Conservation (phyloP, 139 green algal species). For the Tetratostichococcus sp. region DNA sequence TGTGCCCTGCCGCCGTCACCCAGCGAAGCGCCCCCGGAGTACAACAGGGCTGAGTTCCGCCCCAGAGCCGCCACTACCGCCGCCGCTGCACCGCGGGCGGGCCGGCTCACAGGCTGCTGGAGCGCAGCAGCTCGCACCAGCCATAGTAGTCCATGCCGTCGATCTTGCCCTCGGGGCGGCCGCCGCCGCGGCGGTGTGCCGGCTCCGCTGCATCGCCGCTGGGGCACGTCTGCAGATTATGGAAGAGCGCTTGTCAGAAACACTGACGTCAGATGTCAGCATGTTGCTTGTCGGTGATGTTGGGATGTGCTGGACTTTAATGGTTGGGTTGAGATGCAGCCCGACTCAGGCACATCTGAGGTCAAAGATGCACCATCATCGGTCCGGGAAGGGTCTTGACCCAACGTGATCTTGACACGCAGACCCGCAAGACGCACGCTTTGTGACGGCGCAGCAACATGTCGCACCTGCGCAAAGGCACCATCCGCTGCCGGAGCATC, state of each 20-base stretch:
- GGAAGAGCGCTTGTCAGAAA: too few relatives aligned
- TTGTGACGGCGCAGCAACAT: neutral
- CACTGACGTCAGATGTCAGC: neutral
- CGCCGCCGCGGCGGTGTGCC: neutral
- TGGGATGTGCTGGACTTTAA: neutral
- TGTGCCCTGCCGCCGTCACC: too few relatives aligned
- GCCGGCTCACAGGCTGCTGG: conserved; percentile 31
- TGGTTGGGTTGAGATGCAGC: too few relatives aligned
- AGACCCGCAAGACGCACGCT: too few relatives aligned
- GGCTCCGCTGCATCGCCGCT: neutral
- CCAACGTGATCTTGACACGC: too few relatives aligned
- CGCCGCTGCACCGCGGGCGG: too few relatives aligned
- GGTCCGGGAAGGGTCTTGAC: neutral
- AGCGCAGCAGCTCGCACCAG: conserved; percentile 44
- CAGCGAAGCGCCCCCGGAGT: too few relatives aligned
- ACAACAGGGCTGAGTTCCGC: too few relatives aligned
- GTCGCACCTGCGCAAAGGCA: neutral
- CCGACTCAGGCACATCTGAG: too few relatives aligned
- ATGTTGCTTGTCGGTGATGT: neutral
- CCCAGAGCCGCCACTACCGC: too few relatives aligned
- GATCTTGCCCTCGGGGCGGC: conserved; percentile 30
- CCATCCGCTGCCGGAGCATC: neutral
- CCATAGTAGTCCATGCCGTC: conserved; percentile 51
- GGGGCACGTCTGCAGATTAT: neutral
- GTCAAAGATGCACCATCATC: too few relatives aligned